Base-by-base conservation (phyloP, 2,329 filamentous ascomycete genomes). In the Aspergillus tamarii region DNA sequence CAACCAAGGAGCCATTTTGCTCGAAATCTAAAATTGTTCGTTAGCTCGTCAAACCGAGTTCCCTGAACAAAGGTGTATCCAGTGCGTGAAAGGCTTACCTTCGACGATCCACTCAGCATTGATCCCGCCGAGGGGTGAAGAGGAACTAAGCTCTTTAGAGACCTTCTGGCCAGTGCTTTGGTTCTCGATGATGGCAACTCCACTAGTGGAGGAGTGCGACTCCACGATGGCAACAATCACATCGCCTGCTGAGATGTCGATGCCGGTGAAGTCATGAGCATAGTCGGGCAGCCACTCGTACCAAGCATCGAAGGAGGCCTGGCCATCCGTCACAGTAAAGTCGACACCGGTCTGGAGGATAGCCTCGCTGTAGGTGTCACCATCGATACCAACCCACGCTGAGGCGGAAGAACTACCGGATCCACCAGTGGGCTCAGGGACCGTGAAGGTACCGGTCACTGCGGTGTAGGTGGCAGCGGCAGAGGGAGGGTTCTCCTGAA, bases 271-370 rank as follows among this genome's bases (percentile, higher is more conserved):
- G 70, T 84, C 78, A 70, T 84, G 82, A 28, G 84, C 79, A 69
- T 84, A 84, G 72, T 86, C 83, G 3, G 85, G 85, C 70, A 84
- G 85, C 85, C 85, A 88, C 72, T 87, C 85, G 68, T 86, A 87
- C 84, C 86, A 88, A 19, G 85, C 84, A 59, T 84, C 81, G 67
- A 81, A 87, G 10, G 76, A 80, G 4, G 81, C 78, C 0, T 70
- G 65, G 23, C 73, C 74, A 2, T 75, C 77, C 46, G 79, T 68
- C 34, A 84, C 73, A 56, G 80, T 82, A 73, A 86, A 86, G 73
- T 87, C 85, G 54, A 88, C 72, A 53, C 85, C 85, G 4, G 84
- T 84, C 73, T 87, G 85, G 3, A 87, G 75, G 59, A 87, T 85
- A 11, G 84, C 83, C 8, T 76, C 80, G 23, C 66, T 66, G 74